Evolutionary conservation across 306 rosid genomes (phyloP).

Genomic region (Vicia villosa): DNA sequence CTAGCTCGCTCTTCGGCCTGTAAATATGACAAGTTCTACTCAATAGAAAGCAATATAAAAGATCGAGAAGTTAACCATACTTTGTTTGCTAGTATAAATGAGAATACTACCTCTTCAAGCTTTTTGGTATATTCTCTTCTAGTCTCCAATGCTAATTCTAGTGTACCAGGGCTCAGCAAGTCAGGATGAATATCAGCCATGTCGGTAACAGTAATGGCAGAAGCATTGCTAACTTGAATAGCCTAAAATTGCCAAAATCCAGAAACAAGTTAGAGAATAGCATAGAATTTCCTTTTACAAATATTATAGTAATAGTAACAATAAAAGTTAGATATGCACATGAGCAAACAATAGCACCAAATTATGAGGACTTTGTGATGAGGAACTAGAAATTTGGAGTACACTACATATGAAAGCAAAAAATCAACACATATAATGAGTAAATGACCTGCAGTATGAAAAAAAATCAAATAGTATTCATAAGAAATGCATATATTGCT

Average conservation of each 20-base stretch:
- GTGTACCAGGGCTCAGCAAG: constrained; percentile 71
- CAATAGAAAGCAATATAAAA: constrained; percentile 25
- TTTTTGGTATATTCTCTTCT: constrained; percentile 80
- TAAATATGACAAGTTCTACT: constrained; percentile 38
- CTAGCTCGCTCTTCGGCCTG: constrained; percentile 87
- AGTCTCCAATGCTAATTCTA: constrained; percentile 74
- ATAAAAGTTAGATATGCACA: constrained; percentile 6
- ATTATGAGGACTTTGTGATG: not conserved
- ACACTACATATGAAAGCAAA: constrained; percentile 1
- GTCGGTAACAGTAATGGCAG: constrained; percentile 44
- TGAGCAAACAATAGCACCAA: constrained; percentile 10
- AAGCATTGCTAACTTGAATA: constrained; percentile 55
- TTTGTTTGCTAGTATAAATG: constrained; percentile 29
- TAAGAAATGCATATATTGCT: constrained; percentile 21
- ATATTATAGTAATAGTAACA: not conserved
- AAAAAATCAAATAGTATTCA: not conserved
- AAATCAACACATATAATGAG: constrained; percentile 10
- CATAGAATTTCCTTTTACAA: constrained; percentile 15
- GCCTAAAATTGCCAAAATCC: constrained; percentile 52
- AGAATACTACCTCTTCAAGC: constrained; percentile 75
- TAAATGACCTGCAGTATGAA: constrained; percentile 1
- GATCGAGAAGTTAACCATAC: constrained; percentile 8
- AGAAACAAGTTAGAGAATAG: constrained; percentile 21
- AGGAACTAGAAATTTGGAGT: constrained; percentile 3
- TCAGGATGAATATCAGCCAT: constrained; percentile 72